A percentile compares a stretch with the other conserved stretches of the same genome.
These are phyloP conservation scores for Rutstroemia sp. DNA, from an alignment of 2,329 filamentous ascomycete species.

Conservation along the genomic window DNA sequence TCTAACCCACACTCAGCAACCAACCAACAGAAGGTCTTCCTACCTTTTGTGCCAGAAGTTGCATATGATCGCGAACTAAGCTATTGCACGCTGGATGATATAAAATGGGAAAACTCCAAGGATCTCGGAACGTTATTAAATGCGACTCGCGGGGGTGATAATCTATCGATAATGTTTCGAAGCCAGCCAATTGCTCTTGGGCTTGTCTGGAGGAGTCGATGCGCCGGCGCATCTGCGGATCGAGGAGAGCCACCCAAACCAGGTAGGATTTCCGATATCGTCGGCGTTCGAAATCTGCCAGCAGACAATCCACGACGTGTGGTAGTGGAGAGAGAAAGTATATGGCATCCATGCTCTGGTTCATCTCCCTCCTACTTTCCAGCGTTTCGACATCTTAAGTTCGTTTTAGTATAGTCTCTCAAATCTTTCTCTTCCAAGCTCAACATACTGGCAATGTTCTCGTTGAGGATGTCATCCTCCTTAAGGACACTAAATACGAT, in stretches of 20 bases:
- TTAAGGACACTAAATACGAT: constrained; percentile 86
- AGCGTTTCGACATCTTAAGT: constrained; percentile 82
- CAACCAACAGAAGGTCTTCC: constrained; percentile 3
- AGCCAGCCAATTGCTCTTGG: constrained; percentile 68
- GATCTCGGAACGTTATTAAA: constrained; percentile 84
- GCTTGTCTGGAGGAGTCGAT: constrained; percentile 65
- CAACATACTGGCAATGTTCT: constrained; percentile 81
- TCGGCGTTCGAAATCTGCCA: constrained; percentile 82
- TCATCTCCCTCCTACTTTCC: constrained; percentile 74
- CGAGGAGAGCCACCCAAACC: constrained; percentile 76
- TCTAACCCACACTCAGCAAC: background rate
- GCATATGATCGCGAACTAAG: constrained; percentile 75
- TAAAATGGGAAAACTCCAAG: constrained; percentile 89
- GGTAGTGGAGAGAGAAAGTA: constrained; percentile 82
- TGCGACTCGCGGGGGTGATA: constrained; percentile 89
- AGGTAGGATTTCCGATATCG: constrained; percentile 75
- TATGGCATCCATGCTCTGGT: constrained; percentile 87
- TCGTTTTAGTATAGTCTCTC: constrained; percentile 10
- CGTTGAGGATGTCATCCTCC: constrained; percentile 94
- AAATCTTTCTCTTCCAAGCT: background rate
- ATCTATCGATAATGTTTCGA: constrained; percentile 77
- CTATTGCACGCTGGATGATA: constrained; percentile 88
- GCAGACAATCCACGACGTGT: constrained; percentile 86
- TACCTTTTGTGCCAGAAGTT: constrained; percentile 82
- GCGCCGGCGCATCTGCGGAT: constrained; percentile 61